Conservation (phyloP, 169 alveolate genomes). For the Fabrea salina region DNA sequence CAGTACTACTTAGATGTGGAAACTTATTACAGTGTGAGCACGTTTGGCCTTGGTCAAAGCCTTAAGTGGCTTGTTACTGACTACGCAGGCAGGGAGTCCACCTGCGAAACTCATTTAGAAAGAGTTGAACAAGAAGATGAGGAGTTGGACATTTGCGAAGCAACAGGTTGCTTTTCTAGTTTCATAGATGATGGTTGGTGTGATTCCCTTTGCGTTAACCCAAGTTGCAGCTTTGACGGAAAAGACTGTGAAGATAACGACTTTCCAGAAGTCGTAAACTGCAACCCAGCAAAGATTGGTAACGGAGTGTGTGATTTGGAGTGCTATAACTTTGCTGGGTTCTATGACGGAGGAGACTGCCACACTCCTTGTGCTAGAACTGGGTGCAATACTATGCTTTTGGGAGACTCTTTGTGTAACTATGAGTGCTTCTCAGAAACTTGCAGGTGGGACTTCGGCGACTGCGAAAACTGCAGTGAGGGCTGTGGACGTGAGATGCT, state of each 20-base stretch:
- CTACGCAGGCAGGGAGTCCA: background rate
- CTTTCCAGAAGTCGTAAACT: background rate
- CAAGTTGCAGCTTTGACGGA: background rate
- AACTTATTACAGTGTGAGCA: background rate
- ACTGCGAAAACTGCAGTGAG: background rate
- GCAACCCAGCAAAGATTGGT: background rate
- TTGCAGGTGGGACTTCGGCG: background rate
- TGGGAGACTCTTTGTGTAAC: background rate
- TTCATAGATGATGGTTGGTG: background rate
- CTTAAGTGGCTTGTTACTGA: background rate
- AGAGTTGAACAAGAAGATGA: background rate
- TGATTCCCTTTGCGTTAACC: background rate
- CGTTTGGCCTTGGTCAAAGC: background rate
- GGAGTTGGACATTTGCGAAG: background rate
- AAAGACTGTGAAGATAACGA: background rate
- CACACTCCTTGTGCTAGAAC: background rate
- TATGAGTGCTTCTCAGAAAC: background rate
- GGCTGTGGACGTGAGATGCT: background rate
- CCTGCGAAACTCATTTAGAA: background rate
- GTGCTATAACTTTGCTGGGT: background rate
- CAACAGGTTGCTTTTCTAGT: background rate
- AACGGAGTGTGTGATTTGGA: background rate
- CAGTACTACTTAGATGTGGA: background rate
- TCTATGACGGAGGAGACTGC: slow-evolving; percentile 20
- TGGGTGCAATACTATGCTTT: background rate